Conservation (phyloP, 2,329 filamentous ascomycete genomes). For the Claviceps monticola region DNA sequence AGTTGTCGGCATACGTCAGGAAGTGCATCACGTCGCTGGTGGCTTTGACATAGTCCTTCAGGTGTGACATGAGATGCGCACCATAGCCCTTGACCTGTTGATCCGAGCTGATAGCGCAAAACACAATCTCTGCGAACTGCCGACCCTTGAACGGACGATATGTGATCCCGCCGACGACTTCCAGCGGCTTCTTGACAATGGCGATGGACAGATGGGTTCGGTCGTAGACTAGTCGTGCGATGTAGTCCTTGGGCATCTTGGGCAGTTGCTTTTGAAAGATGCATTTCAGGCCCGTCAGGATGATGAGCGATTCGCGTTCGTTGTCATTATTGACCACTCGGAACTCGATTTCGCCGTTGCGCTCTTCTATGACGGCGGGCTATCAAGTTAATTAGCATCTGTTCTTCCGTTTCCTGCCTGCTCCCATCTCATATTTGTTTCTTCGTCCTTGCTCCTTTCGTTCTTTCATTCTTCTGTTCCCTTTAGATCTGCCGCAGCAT, state of each 20-base stretch:
- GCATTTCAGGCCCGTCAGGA: slow-evolving; percentile 88
- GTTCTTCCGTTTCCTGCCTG: neutral
- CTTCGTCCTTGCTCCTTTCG: too few species aligned
- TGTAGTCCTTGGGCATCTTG: slow-evolving; percentile 99
- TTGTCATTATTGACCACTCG: slow-evolving; percentile 96
- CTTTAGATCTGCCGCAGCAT: too few species aligned
- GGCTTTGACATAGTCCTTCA: slow-evolving; percentile 97
- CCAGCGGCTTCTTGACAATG: slow-evolving; percentile 90
- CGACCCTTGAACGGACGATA: slow-evolving; percentile 88
- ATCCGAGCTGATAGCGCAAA: slow-evolving; percentile 93
- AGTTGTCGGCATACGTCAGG: slow-evolving; percentile 96
- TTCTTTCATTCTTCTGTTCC: too few species aligned
- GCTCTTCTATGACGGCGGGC: slow-evolving; percentile 48
- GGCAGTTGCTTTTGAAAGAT: slow-evolving; percentile 98
- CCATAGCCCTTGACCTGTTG: slow-evolving; percentile 99
- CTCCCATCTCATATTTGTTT: neutral
- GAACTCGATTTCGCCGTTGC: slow-evolving; percentile 89
- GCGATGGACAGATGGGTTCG: slow-evolving; percentile 91
- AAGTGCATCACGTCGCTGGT: slow-evolving; percentile 98
- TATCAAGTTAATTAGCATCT: neutral
- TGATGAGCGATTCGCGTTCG: slow-evolving; percentile 74
- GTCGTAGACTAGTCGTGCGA: slow-evolving; percentile 93
- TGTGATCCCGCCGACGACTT: slow-evolving; percentile 93
- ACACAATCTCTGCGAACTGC: slow-evolving; percentile 94
- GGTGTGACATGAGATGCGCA: slow-evolving; percentile 91